Percentiles rank a stretch among this genome's conserved stretches.
Evolutionary conservation across 192 early-diverging fungal species (phyloP).

Genomic region (Chytriomyces sp.): DNA sequence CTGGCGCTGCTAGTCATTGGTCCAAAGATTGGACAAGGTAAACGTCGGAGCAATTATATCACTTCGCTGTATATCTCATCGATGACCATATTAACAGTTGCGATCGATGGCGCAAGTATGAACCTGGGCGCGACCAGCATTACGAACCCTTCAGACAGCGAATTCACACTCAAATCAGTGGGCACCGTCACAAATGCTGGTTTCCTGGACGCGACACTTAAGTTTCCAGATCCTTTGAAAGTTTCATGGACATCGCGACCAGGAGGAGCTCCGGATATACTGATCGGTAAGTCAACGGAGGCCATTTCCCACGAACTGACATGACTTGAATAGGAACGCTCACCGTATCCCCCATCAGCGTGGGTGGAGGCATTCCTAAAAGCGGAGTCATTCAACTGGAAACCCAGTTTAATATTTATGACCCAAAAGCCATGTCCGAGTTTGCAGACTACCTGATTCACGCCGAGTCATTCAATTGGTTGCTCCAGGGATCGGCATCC

Average conservation of each 20-base stretch:
- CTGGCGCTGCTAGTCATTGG: not conserved
- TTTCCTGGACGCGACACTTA: constrained; percentile 24
- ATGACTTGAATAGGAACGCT: too few relatives aligned
- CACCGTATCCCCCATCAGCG: constrained; percentile 24
- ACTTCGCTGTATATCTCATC: too few relatives aligned
- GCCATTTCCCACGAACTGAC: too few relatives aligned
- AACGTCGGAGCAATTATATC: too few relatives aligned
- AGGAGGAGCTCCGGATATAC: not conserved
- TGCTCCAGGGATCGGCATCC: not conserved
- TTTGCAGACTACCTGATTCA: constrained; percentile 36
- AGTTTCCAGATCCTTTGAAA: constrained; percentile 14
- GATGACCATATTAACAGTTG: not conserved
- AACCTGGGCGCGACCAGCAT: constrained; percentile 25
- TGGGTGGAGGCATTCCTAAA: constrained; percentile 10
- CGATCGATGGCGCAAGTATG: constrained; percentile 27
- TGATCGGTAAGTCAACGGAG: too few relatives aligned
- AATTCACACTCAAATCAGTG: constrained; percentile 19
- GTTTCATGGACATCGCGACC: constrained; percentile 31
- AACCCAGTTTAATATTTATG: constrained; percentile 7
- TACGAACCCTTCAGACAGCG: constrained; percentile 14
- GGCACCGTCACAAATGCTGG: constrained; percentile 34
- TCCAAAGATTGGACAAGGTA: constrained; percentile 27
- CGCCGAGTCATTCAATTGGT: constrained; percentile 28
- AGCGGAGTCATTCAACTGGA: constrained; percentile 29
- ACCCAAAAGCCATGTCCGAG: constrained; percentile 19